phyloP scores from a whole-genome alignment of 306 rosid species.

The Trichosanthes truncata region DNA sequence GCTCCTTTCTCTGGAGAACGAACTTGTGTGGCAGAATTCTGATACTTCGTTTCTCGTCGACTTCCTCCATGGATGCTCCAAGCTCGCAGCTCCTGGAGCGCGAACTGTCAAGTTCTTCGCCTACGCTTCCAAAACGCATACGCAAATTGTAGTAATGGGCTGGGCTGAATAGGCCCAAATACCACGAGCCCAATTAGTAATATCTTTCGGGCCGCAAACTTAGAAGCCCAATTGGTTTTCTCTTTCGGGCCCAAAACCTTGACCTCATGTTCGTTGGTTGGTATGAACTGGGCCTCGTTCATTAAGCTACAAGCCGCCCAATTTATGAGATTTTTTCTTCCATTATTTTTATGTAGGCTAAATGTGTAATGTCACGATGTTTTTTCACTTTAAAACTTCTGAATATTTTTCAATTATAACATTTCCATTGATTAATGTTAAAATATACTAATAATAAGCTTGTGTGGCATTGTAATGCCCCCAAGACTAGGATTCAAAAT shows the following conservation, averaged over 20 bases:
- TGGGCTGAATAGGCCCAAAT: background rate
- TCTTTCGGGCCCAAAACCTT: background rate
- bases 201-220: too few relatives aligned
- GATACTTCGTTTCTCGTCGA: constrained; percentile 19
- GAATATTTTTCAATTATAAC: too few relatives aligned
- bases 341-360: too few relatives aligned
- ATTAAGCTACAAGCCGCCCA: background rate
- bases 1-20: constrained; percentile 25
- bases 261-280: background rate
- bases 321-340: background rate
- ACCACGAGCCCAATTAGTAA: background rate
- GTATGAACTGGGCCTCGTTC: background rate
- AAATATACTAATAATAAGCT: too few relatives aligned
- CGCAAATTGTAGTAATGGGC: background rate
- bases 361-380: too few relatives aligned
- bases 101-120: background rate
- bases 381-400: too few relatives aligned
- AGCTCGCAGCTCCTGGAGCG: background rate
- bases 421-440: too few relatives aligned
- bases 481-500: too few relatives aligned
- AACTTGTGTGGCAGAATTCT: constrained; percentile 44
- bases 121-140: background rate
- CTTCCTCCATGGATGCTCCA: constrained; percentile 23
- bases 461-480: too few relatives aligned
- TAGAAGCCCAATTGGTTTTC: too few relatives aligned